Conservation (phyloP, 306 rosid genomes). For the Ormosia emarginata region DNA sequence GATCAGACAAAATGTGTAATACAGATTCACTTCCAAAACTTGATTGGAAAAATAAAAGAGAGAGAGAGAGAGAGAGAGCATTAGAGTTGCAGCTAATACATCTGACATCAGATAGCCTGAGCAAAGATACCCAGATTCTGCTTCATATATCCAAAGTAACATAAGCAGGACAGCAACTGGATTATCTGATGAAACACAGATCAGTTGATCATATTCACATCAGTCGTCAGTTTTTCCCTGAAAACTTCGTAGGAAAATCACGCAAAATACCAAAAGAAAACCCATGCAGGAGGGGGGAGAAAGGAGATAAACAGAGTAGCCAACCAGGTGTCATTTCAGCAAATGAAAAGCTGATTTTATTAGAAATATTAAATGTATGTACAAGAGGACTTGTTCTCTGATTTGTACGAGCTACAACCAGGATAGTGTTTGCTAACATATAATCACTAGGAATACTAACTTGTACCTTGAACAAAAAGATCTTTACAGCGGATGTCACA, state of each 20-base stretch:
- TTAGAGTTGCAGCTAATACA: not conserved
- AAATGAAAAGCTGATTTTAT: conserved; percentile 67
- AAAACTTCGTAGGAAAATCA: not conserved
- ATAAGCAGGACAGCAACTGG: conserved; percentile 11
- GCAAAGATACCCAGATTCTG: conserved; percentile 21
- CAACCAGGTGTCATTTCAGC: conserved; percentile 25
- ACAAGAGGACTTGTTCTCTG: conserved; percentile 83
- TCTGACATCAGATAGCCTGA: conserved; percentile 9
- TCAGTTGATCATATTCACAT: not conserved
- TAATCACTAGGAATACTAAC: conserved; percentile 78
- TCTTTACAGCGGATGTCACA: conserved; percentile 83
- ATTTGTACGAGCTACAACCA: conserved; percentile 76
- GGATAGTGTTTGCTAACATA: conserved; percentile 73
- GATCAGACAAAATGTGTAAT: conserved; percentile 2
- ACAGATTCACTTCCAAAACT: not conserved
- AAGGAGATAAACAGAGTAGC: not conserved
- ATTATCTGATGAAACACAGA: conserved; percentile 5
- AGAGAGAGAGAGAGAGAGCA: not conserved
- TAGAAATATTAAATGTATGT: conserved; percentile 87
- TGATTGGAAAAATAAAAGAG: not conserved
- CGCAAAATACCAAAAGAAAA: conserved; percentile 27
- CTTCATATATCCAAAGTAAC: not conserved
- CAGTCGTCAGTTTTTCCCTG: not conserved
- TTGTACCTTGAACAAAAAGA: conserved; percentile 86
- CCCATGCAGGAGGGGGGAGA: not conserved